Percentiles rank a stretch among this genome's conserved stretches.
Evolutionary conservation across 768 basidiomycete genomes (phyloP).

Genomic region (Tulasnella sp.): DNA sequence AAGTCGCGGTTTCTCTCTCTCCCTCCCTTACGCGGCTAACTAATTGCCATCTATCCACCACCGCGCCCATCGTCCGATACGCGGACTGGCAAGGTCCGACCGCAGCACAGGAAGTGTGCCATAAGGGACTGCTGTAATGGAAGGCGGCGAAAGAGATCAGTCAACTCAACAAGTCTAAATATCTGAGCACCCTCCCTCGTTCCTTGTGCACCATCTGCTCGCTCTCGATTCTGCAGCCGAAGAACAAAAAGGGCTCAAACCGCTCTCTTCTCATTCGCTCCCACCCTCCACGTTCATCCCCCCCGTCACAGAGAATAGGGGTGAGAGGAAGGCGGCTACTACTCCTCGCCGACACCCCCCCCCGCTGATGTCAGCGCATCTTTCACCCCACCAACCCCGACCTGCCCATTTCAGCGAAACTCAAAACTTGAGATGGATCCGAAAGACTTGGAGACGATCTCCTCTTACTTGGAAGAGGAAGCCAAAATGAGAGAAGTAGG

Average conservation of each 20-base stretch:
- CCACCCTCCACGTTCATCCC: not conserved
- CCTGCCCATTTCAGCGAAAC: not conserved
- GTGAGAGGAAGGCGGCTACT: not conserved
- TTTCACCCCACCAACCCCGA: not conserved
- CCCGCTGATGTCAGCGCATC: not conserved
- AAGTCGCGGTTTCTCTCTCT: not conserved
- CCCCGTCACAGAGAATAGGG: not conserved
- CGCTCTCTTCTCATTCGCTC: not conserved
- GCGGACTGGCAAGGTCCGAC: not conserved
- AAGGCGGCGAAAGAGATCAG: not conserved
- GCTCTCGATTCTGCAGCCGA: not conserved
- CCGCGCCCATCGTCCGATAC: not conserved
- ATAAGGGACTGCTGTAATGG: not conserved
- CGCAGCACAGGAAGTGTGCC: not conserved
- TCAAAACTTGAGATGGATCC: slow-evolving; percentile 13
- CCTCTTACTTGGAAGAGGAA: slow-evolving; percentile 12
- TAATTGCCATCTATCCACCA: not conserved
- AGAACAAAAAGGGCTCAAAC: slow-evolving; percentile 10
- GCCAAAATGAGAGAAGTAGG: slow-evolving; percentile 28
- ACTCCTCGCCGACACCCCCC: not conserved
- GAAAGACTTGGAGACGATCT: not conserved
- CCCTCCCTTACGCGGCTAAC: not conserved
- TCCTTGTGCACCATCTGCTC: slow-evolving; percentile 3
- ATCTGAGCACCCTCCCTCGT: not conserved
- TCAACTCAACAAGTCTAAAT: slow-evolving; percentile 12